Evolutionary conservation across 2,329 filamentous ascomycete genomes (phyloP).

Genomic region (Cercospora citrullina): DNA sequence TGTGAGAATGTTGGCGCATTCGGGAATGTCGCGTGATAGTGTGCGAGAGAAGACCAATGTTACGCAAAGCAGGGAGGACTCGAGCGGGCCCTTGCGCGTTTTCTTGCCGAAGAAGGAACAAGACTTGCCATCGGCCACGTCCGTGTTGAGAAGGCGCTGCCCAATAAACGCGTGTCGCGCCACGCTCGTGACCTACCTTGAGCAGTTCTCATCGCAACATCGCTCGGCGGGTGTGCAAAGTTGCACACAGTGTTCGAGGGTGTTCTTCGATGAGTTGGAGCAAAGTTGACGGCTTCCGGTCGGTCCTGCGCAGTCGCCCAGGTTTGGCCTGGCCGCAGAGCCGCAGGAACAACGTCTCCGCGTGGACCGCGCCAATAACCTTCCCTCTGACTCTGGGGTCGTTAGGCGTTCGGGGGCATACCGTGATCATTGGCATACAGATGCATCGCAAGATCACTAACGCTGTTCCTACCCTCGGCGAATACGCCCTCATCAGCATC

Average conservation of each 20-base stretch:
- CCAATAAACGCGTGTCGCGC: conserved; percentile 5
- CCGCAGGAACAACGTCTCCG: conserved; percentile 1
- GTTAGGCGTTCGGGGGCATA: background rate
- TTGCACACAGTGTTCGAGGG: background rate
- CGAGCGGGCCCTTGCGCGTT: background rate
- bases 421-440: background rate
- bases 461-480: background rate
- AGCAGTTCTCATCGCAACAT: background rate
- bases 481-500: background rate
- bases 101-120: background rate
- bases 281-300: background rate
- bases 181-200: background rate
- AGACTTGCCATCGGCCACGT: conserved; percentile 4
- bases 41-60: background rate
- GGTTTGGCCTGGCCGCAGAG: conserved; percentile 2
- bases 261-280: background rate
- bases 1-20: conserved; percentile 1
- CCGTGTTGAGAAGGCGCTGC: conserved; percentile 3
- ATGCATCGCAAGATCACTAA: background rate
- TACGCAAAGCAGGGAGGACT: background rate
- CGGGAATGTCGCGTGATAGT: conserved; percentile 6
- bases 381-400: background rate
- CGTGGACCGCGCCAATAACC: background rate
- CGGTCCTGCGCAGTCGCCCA: background rate
- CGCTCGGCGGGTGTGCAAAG: background rate